A percentile compares a stretch with the other conserved stretches of the same genome.
Conservation (phyloP, 1,284 basidiomycete species). For the Ustilago sp. region DNA sequence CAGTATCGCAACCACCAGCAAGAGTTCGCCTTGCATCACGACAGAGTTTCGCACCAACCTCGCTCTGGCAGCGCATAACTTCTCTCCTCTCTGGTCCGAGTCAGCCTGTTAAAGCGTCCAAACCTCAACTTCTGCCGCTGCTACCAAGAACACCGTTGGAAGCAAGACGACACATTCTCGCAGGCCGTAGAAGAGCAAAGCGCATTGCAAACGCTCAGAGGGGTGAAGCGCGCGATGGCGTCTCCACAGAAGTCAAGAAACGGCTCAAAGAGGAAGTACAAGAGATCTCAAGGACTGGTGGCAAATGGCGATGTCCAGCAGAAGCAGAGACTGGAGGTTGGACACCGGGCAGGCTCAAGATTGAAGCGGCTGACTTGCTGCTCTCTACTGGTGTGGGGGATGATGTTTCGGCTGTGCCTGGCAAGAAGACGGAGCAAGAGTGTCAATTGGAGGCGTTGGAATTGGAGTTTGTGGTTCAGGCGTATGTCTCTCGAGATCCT, state of each 20-base stretch:
- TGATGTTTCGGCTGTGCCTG: constrained; percentile 16
- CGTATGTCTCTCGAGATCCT: constrained; percentile 39
- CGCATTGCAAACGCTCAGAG: constrained; percentile 61
- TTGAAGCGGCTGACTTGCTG: constrained; percentile 33
- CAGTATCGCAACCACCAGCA: constrained; percentile 30
- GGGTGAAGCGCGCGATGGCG: constrained; percentile 53
- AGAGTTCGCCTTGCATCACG: constrained; percentile 51
- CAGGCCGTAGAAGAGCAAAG: constrained; percentile 68
- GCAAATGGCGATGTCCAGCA: constrained; percentile 35
- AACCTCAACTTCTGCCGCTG: constrained; percentile 56
- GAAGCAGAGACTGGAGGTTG: constrained; percentile 26
- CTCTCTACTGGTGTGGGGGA: constrained; percentile 25
- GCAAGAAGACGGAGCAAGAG: constrained; percentile 31
- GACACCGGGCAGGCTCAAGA: constrained; percentile 39
- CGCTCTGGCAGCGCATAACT: constrained; percentile 22
- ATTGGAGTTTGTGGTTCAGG: constrained; percentile 48
- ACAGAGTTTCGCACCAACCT: constrained; percentile 19
- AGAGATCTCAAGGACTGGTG: constrained; percentile 41
- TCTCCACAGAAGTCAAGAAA: constrained; percentile 52
- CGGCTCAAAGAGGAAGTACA: constrained; percentile 58
- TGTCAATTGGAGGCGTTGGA: constrained; percentile 47
- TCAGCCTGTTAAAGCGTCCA: constrained; percentile 33
- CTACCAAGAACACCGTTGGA: constrained; percentile 67
- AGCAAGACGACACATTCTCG: constrained; percentile 69
- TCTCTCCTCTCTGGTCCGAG: constrained; percentile 16